Conservation (phyloP, 768 basidiomycete genomes). For the Pleurotus salmoneostramineus region DNA sequence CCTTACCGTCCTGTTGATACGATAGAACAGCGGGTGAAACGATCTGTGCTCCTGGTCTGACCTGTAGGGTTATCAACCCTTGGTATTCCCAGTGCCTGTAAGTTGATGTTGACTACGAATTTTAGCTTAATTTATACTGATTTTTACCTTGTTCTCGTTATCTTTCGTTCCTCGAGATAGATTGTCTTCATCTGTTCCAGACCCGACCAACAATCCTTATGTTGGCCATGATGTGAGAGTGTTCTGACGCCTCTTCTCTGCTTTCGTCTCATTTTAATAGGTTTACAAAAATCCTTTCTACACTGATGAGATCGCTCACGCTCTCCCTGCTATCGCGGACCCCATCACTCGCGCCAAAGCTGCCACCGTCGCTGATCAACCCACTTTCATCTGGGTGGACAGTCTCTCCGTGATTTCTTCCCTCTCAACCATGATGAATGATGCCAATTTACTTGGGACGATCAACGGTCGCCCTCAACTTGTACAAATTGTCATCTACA, state of each 20-base stretch:
- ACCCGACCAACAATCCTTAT: slow-evolving; percentile 46
- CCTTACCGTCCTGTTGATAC: neutral
- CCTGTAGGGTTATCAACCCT: slow-evolving; percentile 20
- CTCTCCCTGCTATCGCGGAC: slow-evolving; percentile 46
- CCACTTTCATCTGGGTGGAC: slow-evolving; percentile 66
- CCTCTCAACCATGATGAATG: slow-evolving; percentile 54
- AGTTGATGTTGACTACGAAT: slow-evolving; percentile 8
- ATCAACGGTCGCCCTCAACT: slow-evolving; percentile 43
- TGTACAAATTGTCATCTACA: slow-evolving; percentile 53
- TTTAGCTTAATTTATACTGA: neutral
- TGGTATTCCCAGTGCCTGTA: slow-evolving; percentile 35
- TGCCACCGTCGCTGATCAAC: slow-evolving; percentile 47
- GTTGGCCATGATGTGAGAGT: slow-evolving; percentile 37
- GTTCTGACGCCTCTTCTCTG: neutral
- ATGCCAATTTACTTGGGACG: slow-evolving; percentile 40
- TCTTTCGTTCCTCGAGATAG: slow-evolving; percentile 13
- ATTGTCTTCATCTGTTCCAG: slow-evolving; percentile 10
- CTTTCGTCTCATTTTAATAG: slow-evolving; percentile 17
- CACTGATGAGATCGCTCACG: slow-evolving; percentile 47
- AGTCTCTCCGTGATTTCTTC: slow-evolving; percentile 47
- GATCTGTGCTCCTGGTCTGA: slow-evolving; percentile 32
- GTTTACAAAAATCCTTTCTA: slow-evolving; percentile 54
- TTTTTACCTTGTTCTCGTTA: neutral
- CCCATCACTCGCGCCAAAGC: slow-evolving; percentile 47
- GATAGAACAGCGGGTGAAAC: slow-evolving; percentile 29